Evolutionary conservation across 2,329 filamentous ascomycete species (phyloP).

Genomic region (Fusarium mundagurra): DNA sequence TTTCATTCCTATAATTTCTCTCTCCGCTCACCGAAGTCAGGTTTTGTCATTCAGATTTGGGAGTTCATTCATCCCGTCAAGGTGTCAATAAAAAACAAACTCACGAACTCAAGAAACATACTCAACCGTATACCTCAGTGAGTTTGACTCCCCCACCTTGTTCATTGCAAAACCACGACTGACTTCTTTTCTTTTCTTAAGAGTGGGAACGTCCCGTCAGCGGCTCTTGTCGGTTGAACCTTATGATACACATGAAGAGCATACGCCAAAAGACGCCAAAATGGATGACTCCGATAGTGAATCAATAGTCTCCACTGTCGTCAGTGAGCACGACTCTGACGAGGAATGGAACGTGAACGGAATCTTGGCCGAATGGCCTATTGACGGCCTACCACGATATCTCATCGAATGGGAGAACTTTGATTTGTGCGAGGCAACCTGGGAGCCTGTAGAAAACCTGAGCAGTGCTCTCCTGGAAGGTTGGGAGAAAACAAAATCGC

Average conservation of each 20-base stretch:
- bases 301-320: conserved; percentile 48
- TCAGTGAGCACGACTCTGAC: conserved; percentile 49
- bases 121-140: background rate
- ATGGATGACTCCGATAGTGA: conserved; percentile 41
- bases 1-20: background rate
- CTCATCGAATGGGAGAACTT: conserved; percentile 53
- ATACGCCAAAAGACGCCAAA: background rate
- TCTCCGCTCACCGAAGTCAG: background rate
- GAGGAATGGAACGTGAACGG: conserved; percentile 61
- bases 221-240: background rate
- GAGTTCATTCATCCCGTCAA: background rate
- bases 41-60: background rate
- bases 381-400: conserved; percentile 43
- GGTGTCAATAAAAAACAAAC: background rate
- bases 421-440: conserved; percentile 51
- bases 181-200: background rate
- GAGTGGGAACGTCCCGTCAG: background rate
- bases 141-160: background rate
- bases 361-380: conserved; percentile 59
- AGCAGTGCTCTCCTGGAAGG: conserved; percentile 49
- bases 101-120: background rate
- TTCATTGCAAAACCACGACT: background rate
- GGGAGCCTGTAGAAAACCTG: conserved; percentile 62
- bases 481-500: conserved; percentile 57
- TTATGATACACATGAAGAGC: background rate